phyloP scores from a whole-genome alignment of 495 filamentous ascomycete genomes.

The Aspergillus coremiiformis region DNA sequence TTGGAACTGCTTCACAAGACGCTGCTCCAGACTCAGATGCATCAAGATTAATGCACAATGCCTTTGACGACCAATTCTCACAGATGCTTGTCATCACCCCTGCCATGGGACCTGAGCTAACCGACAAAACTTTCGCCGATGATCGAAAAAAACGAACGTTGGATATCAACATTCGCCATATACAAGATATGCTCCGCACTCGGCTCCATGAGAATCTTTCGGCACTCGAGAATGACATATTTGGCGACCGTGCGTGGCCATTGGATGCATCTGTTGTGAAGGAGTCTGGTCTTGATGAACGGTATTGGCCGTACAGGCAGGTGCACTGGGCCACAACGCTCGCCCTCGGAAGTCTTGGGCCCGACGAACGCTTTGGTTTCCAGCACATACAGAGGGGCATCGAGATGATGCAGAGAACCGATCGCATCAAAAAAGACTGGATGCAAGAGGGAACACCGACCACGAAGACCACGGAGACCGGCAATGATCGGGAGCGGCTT shows the following conservation, averaged over 20 bases:
- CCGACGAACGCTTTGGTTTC: constrained; percentile 30
- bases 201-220: constrained; percentile 32
- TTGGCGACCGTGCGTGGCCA: constrained; percentile 29
- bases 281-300: constrained; percentile 41
- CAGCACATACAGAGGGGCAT: constrained; percentile 34
- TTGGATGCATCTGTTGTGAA: constrained; percentile 29
- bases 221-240: constrained; percentile 28
- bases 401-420: constrained; percentile 31
- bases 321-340: constrained; percentile 56
- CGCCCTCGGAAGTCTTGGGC: constrained; percentile 49
- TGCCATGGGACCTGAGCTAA: constrained; percentile 25
- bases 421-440: constrained; percentile 32
- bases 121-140: constrained; percentile 32
- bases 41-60: constrained; percentile 40
- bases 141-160: constrained; percentile 45
- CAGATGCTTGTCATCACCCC: constrained; percentile 47
- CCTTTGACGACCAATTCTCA: constrained; percentile 44
- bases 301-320: constrained; percentile 51
- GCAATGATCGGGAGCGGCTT: constrained; percentile 30
- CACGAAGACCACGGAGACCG: constrained; percentile 16
- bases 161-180: constrained; percentile 62
- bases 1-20: constrained; percentile 56
- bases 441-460: constrained; percentile 30
- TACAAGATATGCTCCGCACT: constrained; percentile 56
- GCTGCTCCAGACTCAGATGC: constrained; percentile 29